Evolutionary conservation across 441 rosid genomes (phyloP).

Genomic region (Erysimum cheiri): DNA sequence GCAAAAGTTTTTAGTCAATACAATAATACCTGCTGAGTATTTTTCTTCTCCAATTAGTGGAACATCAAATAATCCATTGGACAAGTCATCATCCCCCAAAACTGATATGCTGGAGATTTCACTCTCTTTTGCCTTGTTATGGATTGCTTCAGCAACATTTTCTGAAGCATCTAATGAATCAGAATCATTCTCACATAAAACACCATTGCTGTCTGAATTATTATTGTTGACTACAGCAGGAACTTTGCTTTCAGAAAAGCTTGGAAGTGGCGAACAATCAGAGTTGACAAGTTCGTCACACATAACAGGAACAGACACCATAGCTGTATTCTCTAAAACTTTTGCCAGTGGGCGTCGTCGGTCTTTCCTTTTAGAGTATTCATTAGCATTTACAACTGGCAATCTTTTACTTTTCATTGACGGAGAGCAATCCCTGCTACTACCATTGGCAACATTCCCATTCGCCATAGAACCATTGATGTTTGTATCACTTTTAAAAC

Average conservation of each 20-base stretch:
- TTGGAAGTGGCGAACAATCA: constrained; percentile 58
- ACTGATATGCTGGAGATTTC: constrained; percentile 51
- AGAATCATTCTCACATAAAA: constrained; percentile 65
- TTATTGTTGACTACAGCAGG: constrained; percentile 48
- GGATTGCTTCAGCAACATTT: constrained; percentile 50
- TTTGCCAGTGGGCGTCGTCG: constrained; percentile 80
- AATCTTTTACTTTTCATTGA: constrained; percentile 68
- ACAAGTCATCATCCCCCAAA: constrained; percentile 51
- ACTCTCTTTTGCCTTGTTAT: constrained; percentile 55
- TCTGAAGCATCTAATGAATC: constrained; percentile 52
- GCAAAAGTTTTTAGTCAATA: constrained; percentile 7
- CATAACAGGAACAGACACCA: constrained; percentile 75
- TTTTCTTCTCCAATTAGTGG: constrained; percentile 78
- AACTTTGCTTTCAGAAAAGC: constrained; percentile 63
- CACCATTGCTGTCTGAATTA: constrained; percentile 61
- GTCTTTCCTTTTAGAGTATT: constrained; percentile 68
- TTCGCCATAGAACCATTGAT: constrained; percentile 55
- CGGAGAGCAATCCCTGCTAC: constrained; percentile 51
- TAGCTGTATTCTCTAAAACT: constrained; percentile 80
- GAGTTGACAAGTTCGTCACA: constrained; percentile 71
- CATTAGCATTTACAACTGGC: constrained; percentile 62
- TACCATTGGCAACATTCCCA: constrained; percentile 60
- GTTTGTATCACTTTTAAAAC: constrained; percentile 51
- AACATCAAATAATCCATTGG: constrained; percentile 71
- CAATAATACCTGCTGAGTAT: constrained; percentile 72